phyloP scores from a whole-genome alignment of 768 basidiomycete genomes.

The Termitomyces sp. region DNA sequence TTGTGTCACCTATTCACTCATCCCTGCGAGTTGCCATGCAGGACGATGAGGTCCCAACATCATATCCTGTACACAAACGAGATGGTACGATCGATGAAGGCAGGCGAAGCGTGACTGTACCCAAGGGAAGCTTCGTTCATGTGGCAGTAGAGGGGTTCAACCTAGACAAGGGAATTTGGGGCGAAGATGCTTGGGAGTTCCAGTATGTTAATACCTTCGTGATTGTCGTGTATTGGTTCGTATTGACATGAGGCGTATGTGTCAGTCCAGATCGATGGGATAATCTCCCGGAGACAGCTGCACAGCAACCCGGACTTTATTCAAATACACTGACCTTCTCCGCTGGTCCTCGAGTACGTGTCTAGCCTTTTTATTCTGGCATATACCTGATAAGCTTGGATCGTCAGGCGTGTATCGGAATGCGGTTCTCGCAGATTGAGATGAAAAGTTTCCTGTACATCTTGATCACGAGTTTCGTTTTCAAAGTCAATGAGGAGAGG shows the following conservation, averaged over 20 bases:
- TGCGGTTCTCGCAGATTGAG: slow-evolving; percentile 80
- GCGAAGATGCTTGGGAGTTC: slow-evolving; percentile 76
- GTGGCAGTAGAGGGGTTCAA: slow-evolving; percentile 79
- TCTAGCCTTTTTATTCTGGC: not conserved
- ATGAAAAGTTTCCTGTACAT: slow-evolving; percentile 73
- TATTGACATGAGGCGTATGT: not conserved
- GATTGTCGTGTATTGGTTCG: not conserved
- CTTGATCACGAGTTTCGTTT: slow-evolving; percentile 62
- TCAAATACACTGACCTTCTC: slow-evolving; percentile 73
- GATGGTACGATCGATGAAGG: slow-evolving; percentile 40
- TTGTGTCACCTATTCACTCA: slow-evolving; percentile 79
- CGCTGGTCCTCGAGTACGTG: slow-evolving; percentile 73
- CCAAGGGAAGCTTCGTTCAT: slow-evolving; percentile 71
- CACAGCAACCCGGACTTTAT: slow-evolving; percentile 61
- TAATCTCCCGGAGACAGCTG: slow-evolving; percentile 59
- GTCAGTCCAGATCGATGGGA: slow-evolving; percentile 74
- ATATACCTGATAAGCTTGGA: not conserved
- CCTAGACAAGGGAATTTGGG: slow-evolving; percentile 77
- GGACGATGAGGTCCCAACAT: slow-evolving; percentile 74
- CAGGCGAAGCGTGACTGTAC: slow-evolving; percentile 40
- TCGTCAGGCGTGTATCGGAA: slow-evolving; percentile 71
- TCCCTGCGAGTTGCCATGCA: slow-evolving; percentile 72
- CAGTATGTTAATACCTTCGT: slow-evolving; percentile 37
- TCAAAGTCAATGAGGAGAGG: slow-evolving; percentile 43
- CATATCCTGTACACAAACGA: slow-evolving; percentile 46